A percentile compares a stretch with the other conserved stretches of the same genome.
These are phyloP conservation scores for Vitellaria paradoxa DNA, from an alignment of 179 eudicot genomes.

Conservation along the genomic window DNA sequence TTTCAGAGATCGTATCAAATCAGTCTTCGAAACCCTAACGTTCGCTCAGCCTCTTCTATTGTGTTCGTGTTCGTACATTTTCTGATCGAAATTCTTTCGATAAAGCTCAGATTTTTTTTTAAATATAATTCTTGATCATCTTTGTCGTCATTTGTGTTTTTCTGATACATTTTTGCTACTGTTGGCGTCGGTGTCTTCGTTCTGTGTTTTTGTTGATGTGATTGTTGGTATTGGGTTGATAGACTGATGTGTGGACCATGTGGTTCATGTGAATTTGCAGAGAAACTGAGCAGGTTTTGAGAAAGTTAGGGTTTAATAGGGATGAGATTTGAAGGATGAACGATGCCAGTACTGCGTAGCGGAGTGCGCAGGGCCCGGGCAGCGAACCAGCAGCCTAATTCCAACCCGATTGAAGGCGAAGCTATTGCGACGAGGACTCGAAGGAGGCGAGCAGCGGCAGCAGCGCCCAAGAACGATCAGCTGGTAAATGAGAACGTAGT, in stretches of 20 bases:
- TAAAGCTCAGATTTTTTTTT: neutral
- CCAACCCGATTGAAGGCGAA: conserved; percentile 22
- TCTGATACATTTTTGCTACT: neutral
- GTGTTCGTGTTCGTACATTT: neutral
- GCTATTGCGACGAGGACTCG: conserved; percentile 53
- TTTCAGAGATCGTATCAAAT: neutral
- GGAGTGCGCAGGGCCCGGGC: conserved; percentile 62
- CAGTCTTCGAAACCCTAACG: neutral
- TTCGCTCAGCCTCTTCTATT: neutral
- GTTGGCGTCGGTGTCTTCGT: neutral
- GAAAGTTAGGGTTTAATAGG: conserved; percentile 14
- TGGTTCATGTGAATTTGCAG: conserved; percentile 6
- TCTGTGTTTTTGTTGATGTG: neutral
- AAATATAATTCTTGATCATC: neutral
- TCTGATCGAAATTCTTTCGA: conserved; percentile 4
- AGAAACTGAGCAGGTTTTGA: conserved; percentile 5
- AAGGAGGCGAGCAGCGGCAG: conserved; percentile 46
- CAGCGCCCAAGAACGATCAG: conserved; percentile 17
- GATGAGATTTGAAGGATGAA: conserved; percentile 51
- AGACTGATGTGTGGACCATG: neutral
- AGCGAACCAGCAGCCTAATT: conserved; percentile 31
- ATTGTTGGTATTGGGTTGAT: neutral
- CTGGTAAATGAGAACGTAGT: conserved; percentile 29
- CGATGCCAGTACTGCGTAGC: conserved; percentile 54
- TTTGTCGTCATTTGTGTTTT: neutral